Base-by-base conservation (phyloP, 345 rosid species). In the Populus deltoides region DNA sequence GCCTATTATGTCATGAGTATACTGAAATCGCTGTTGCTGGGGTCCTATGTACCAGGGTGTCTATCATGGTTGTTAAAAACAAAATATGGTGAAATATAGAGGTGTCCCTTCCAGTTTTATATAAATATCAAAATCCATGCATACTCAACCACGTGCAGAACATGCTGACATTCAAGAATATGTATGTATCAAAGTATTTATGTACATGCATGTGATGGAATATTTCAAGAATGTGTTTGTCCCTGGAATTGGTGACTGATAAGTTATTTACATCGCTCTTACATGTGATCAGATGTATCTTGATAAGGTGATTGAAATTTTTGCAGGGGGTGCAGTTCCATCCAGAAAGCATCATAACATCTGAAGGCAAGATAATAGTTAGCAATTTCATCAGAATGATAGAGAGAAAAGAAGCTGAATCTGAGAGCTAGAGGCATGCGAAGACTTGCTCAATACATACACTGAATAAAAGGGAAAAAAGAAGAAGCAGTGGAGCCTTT, bases 271-370 rank as follows among this genome's bases (percentile, higher is more conserved):
- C 25, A 47, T 36, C 16, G 51, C 35, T 70, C 16, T 11, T 49
- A 10, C 35, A 17, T 31, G 25, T 31, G 70, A 33, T 1, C 17
- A 22, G 53, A 35, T 45, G 31, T 25, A 0, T 20, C 31, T 24
- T 20, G 31, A 27, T 5, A 20, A n/a, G 38, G 4, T 33, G 4
- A 45, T 71, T 27, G 59, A n/a, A 74, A 59, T 33, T 51, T 57
- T 53, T 79, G 81, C 90, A 97, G 98, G 98, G 99, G 18, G 99
- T 94, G 33, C 98, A 92, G 70, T 94, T 97, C 85, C 98, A 94
- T 88, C 99, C 97, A 0, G 98, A 94, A 72, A 94, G 99, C 90
- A 97, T 97, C 74, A 91, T 97, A 82, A 92, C 96, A 63, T 66
- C 79, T 0, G 93, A 92, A 82, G 97, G 98, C 79, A 93, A 82